These are phyloP conservation scores for Thermothielavioides terrestris DNA, from an alignment of 495 filamentous ascomycete genomes.

Conservation along the genomic window DNA sequence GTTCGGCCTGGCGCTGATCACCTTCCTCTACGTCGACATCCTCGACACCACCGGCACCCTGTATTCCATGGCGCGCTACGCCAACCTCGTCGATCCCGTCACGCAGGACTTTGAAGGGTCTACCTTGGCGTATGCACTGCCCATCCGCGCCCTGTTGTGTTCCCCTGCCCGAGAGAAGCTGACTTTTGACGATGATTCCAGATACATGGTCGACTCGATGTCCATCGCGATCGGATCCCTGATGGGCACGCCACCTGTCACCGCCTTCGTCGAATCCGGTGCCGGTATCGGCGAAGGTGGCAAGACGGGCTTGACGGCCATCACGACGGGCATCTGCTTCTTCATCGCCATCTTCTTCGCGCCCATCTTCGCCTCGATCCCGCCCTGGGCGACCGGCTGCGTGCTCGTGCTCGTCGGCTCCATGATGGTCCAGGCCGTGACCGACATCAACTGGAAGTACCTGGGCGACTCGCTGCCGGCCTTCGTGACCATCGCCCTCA, in stretches of 20 bases:
- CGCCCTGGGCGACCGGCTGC: constrained; percentile 75
- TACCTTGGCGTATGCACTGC: constrained; percentile 45
- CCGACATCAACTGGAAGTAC: constrained; percentile 80
- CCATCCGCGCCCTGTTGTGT: no score
- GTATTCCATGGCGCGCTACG: constrained; percentile 77
- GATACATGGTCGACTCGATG: constrained; percentile 72
- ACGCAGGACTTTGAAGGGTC: constrained; percentile 75
- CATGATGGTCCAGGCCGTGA: constrained; percentile 66
- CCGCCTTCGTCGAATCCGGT: constrained; percentile 75
- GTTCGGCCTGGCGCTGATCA: constrained; percentile 71
- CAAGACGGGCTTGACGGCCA: constrained; percentile 72
- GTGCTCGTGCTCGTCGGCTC: constrained; percentile 73
- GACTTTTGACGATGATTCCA: no score
- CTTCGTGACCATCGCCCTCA: constrained; percentile 68
- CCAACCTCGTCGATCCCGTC: constrained; percentile 59
- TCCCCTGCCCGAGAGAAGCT: neutral
- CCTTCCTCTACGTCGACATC: constrained; percentile 81
- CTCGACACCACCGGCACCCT: constrained; percentile 67
- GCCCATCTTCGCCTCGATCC: constrained; percentile 77
- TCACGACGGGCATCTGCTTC: constrained; percentile 67
- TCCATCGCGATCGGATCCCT: constrained; percentile 70
- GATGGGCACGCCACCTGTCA: constrained; percentile 65
- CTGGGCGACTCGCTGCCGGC: constrained; percentile 69
- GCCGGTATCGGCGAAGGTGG: constrained; percentile 80
- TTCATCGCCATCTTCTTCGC: constrained; percentile 83